These are phyloP conservation scores for Hypocrella siamensis DNA, from an alignment of 2,329 filamentous ascomycete genomes.

Conservation along the genomic window DNA sequence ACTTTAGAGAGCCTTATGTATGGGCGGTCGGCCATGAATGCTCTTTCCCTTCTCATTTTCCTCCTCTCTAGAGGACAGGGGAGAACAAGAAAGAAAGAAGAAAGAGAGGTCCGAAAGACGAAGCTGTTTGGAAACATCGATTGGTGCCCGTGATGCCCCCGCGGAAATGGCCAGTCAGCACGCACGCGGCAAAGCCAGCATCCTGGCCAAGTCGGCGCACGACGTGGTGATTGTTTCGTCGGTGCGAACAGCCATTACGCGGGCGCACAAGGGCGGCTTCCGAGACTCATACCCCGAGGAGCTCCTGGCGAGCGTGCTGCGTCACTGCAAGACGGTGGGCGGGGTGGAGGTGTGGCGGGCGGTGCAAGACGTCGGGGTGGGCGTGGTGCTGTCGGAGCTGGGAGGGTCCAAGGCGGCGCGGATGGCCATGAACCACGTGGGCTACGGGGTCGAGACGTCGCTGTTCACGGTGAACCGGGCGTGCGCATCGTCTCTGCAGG, in stretches of 20 bases:
- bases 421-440: slow-evolving; percentile 78
- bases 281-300: slow-evolving; percentile 87
- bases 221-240: slow-evolving; percentile 83
- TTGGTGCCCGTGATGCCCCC: no score
- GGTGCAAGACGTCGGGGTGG: slow-evolving; percentile 66
- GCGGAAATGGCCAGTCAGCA: not conserved
- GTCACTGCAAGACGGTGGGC: slow-evolving; percentile 6
- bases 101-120: no score
- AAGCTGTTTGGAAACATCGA: no score
- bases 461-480: slow-evolving; percentile 84
- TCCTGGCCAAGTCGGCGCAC: slow-evolving; percentile 62
- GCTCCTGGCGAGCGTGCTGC: slow-evolving; percentile 52
- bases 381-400: slow-evolving; percentile 80
- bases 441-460: slow-evolving; percentile 54
- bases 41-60: no score
- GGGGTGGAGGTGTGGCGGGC: slow-evolving; percentile 39
- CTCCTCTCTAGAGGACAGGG: no score
- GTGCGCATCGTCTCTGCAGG: slow-evolving; percentile 64
- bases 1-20: no score
- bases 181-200: slow-evolving; percentile 46
- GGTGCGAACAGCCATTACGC: slow-evolving; percentile 76
- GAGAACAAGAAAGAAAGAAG: no score
- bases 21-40: no score
- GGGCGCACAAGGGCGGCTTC: slow-evolving; percentile 68
- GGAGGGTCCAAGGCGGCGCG: slow-evolving; percentile 81